Conservation (phyloP, 495 filamentous ascomycete species). For the Penicillium goetzii region DNA sequence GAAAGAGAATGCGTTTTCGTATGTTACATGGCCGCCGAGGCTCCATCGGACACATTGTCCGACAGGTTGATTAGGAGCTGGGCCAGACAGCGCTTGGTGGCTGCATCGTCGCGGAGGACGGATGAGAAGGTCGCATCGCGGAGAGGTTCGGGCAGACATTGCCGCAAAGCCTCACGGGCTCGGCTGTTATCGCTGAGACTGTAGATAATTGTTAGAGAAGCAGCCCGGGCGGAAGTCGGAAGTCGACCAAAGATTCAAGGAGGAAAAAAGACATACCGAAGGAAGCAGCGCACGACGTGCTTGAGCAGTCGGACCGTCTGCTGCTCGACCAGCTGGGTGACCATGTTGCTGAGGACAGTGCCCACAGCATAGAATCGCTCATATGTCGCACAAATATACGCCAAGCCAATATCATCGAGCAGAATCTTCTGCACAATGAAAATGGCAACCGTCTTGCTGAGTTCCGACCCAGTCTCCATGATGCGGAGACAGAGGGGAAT, state of each 20-base stretch:
- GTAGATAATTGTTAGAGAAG: constrained; percentile 28
- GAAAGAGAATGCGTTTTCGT: constrained; percentile 44
- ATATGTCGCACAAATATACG: constrained; percentile 98
- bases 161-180: constrained; percentile 90
- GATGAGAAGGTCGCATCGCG: constrained; percentile 97
- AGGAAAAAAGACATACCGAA: constrained; percentile 63
- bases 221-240: background rate
- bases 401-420: constrained; percentile 94
- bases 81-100: constrained; percentile 95
- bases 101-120: constrained; percentile 94
- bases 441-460: constrained; percentile 98
- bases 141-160: constrained; percentile 95
- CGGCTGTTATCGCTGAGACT: constrained; percentile 96
- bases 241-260: background rate
- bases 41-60: constrained; percentile 79
- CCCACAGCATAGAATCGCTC: constrained; percentile 99
- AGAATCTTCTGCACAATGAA: constrained; percentile 99
- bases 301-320: constrained; percentile 95
- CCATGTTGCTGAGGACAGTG: constrained; percentile 98
- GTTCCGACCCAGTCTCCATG: constrained; percentile 98
- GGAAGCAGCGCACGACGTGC: constrained; percentile 96
- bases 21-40: constrained; percentile 54
- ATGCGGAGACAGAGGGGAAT: constrained; percentile 97
- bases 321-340: constrained; percentile 93
- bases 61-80: constrained; percentile 97